A percentile compares a stretch with the other conserved stretches of the same genome.
These are phyloP conservation scores for Scedosporium minutisporum DNA, from an alignment of 2,329 filamentous ascomycete genomes.

Conservation along the genomic window DNA sequence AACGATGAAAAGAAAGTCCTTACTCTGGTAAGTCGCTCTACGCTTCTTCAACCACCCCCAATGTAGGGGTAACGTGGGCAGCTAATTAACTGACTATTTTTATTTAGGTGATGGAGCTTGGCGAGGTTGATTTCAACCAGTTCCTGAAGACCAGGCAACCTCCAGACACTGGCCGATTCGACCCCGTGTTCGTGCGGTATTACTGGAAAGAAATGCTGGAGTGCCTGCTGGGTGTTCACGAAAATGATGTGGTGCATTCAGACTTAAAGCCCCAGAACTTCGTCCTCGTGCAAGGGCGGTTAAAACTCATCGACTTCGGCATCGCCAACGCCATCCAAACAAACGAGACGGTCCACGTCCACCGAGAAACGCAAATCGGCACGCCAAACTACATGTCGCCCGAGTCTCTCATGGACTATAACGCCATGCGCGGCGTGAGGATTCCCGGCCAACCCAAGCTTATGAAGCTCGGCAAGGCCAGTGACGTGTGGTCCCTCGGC, in stretches of 20 bases:
- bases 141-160: conserved; percentile 68
- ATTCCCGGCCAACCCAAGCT: conserved; percentile 51
- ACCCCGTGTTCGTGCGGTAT: conserved; percentile 85
- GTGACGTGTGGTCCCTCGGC: conserved; percentile 90
- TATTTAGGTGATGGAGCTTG: conserved; percentile 83
- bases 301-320: conserved; percentile 97
- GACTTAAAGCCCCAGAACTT: conserved; percentile 98
- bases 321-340: conserved; percentile 96
- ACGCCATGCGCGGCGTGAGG: conserved; percentile 45
- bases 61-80: background rate
- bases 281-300: conserved; percentile 75
- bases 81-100: conserved; percentile 13
- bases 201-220: conserved; percentile 99
- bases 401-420: conserved; percentile 83
- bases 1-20: conserved; percentile 86
- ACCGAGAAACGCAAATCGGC: conserved; percentile 88
- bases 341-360: conserved; percentile 93
- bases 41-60: background rate
- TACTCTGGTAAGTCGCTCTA: conserved; percentile 54
- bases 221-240: conserved; percentile 82
- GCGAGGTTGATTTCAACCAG: conserved; percentile 84
- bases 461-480: conserved; percentile 93
- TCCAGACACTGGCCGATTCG: conserved; percentile 64
- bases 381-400: conserved; percentile 99
- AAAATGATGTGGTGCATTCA: conserved; percentile 87